Evolutionary conservation across 805 yeast genomes (phyloP), one percentile per base, ranked within the genome.

Genomic region (Wickerhamiella spandovensis): DNA sequence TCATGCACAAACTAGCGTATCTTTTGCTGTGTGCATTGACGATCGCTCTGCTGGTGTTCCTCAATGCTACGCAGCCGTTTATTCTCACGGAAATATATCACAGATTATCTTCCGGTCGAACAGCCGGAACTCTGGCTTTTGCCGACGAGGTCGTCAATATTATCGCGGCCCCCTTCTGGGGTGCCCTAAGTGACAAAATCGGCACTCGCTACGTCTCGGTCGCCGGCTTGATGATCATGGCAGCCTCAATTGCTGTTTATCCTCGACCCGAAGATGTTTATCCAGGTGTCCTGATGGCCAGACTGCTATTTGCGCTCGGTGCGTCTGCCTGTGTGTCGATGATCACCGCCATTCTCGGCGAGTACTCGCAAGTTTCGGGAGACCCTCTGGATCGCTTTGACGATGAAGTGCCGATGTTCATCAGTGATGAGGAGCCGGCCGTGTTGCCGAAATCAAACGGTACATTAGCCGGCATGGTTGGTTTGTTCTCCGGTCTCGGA

Each of bases 401-500:
- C 21, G 42, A 20, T 30, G 38, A 45, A 21, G 41, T 32, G 30
- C 42, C 47, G 8, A 21, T 45, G 42, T 23, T 35, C 13, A 28
- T 25, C 17, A 32, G 42, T 12, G 41, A 32, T n/a, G 30, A 35
- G 30, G 25, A n/a, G 32, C 28, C 12, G 10, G 28, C 17, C 5
- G 8, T 23, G 13, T n/a, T 54, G 18, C 51, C 54, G 10, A 57
- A 65, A 39, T 65, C 68, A 44, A 75, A 72, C 54, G 87, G 86
- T 2, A 74, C 72, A 54, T 67, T 72, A 49, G 73, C 83, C 0
- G 81, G 86, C 0, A 59, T 79, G 21, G 72, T 82, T 43, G 89
- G 89, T 1, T 62, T 78, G 15, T 67, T 74, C 46, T 71, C 83
- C 17, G 87, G 87, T 0, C 59, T 77, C 17, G 88, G 88, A 46